Evolutionary conservation across 345 rosid genomes (phyloP), one percentile per base, ranked within the genome.

Genomic region (Camelina neglecta): DNA sequence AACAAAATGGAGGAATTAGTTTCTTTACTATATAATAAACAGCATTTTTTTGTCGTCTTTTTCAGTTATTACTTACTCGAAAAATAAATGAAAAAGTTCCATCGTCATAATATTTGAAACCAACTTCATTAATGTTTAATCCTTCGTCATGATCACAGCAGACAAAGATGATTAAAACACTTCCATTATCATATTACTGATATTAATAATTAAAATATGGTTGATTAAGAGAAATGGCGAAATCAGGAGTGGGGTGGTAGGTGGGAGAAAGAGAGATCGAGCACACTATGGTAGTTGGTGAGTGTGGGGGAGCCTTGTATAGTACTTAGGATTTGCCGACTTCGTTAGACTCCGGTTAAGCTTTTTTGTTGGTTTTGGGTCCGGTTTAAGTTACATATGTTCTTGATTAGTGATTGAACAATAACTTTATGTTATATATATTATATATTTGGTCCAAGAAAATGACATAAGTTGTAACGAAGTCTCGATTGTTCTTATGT

Each of bases 201-300:
- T 15, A 48, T 16, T 6, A 51, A 21, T 49, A 39, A 60, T 60
- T 3, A 41, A 73, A 74, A 35, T 35, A 7, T 3, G 56, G 18
- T 21, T 54, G 47, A 55, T 35, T 16, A 64, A 64, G 64, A 72
- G 54, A 62, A 64, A 44, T 73, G 54, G 76, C 20, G 35, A 73
- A 63, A 53, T 73, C 45, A 57, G 41, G 76, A 65, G 80, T 71
- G 76, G 80, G 51, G 54, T 77, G 76, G 71, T 71, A 38, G 80
- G 80, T 77, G 48, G 51, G 65, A 61, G 75, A 76, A 76, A 76
- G 70, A 62, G 71, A 76, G 65, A 54, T 55, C 18, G 31, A 76
- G 49, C 70, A 47, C 18, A 57, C 31, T 47, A 45, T 70, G 44
- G 69, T 61, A 48, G 80, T 56, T 44, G 77, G 77, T 65, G 70